phyloP scores from a whole-genome alignment of 306 rosid species.

The Vicia faba region DNA sequence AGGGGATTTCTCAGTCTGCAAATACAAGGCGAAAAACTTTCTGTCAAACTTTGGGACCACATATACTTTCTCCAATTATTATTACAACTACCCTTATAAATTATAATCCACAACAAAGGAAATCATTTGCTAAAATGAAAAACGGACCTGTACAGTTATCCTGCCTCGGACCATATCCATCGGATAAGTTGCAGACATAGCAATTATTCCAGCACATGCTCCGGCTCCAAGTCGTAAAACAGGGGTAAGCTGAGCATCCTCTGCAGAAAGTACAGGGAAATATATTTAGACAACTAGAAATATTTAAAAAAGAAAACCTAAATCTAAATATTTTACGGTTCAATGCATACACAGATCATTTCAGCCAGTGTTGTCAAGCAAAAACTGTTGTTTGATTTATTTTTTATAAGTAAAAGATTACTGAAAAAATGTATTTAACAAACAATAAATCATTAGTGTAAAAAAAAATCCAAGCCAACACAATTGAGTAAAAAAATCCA shows the following conservation, averaged over 20 bases:
- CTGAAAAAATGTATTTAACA: constrained; percentile 5
- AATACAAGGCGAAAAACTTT: constrained; percentile 27
- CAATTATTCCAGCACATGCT: constrained; percentile 99
- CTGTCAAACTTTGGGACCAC: constrained; percentile 20
- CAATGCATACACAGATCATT: constrained; percentile 6
- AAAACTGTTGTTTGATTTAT: constrained; percentile 6
- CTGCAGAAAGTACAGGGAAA: constrained; percentile 53
- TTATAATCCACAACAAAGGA: not conserved
- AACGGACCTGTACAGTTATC: constrained; percentile 87
- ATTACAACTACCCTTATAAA: not conserved
- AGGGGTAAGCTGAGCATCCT: constrained; percentile 94
- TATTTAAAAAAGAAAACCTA: not conserved
- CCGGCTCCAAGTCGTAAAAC: constrained; percentile 97
- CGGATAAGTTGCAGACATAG: constrained; percentile 99
- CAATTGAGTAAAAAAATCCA: too few relatives aligned
- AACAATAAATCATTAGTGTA: constrained; percentile 21
- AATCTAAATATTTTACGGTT: not conserved
- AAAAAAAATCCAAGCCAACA: constrained; percentile 18
- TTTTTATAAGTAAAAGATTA: not conserved
- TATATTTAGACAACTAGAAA: constrained; percentile 15
- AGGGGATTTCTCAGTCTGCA: constrained; percentile 91
- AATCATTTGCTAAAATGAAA: constrained; percentile 22
- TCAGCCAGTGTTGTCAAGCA: constrained; percentile 6
- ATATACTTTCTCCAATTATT: constrained; percentile 17
- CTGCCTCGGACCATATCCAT: constrained; percentile 99